Evolutionary conservation across 1,284 basidiomycete species (phyloP).

Genomic region (Ganoderma multipileum): DNA sequence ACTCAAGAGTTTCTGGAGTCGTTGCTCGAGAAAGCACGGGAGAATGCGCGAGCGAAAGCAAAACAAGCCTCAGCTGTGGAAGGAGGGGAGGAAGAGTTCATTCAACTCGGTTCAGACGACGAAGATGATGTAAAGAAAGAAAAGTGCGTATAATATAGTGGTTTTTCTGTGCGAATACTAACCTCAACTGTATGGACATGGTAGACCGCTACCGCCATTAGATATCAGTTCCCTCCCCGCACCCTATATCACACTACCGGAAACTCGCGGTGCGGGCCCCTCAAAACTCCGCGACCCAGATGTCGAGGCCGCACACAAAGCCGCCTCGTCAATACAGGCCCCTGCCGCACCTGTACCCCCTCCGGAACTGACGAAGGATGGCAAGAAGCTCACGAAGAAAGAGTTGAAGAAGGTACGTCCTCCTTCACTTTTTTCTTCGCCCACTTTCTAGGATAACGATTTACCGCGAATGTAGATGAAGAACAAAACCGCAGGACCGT

Average conservation of each 20-base stretch:
- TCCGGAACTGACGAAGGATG: constrained; percentile 62
- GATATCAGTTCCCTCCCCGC: constrained; percentile 67
- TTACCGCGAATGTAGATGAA: constrained; percentile 55
- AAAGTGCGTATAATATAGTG: constrained; percentile 33
- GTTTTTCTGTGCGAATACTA: constrained; percentile 5
- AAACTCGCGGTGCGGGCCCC: constrained; percentile 50
- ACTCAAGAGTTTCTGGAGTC: constrained; percentile 69
- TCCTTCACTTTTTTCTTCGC: constrained; percentile 8
- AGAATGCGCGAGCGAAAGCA: constrained; percentile 47
- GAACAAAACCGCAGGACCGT: constrained; percentile 79
- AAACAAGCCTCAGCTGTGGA: constrained; percentile 17
- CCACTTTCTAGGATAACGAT: not conserved
- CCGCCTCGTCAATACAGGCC: constrained; percentile 49
- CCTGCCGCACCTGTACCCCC: constrained; percentile 64
- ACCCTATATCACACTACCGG: constrained; percentile 65
- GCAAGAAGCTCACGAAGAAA: constrained; percentile 70
- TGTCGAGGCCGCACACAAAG: constrained; percentile 56
- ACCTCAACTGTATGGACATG: constrained; percentile 9
- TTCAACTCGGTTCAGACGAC: constrained; percentile 38
- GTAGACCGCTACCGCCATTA: constrained; percentile 68
- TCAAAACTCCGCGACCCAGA: constrained; percentile 66
- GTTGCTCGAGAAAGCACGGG: constrained; percentile 65
- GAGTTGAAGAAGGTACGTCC: constrained; percentile 69
- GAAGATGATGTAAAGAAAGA: constrained; percentile 33
- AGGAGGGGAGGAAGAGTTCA: constrained; percentile 43